A percentile compares a stretch with the other conserved stretches of the same genome.
phyloP scores from a whole-genome alignment of 2,329 filamentous ascomycete genomes.

The Whalleya microplaca region DNA sequence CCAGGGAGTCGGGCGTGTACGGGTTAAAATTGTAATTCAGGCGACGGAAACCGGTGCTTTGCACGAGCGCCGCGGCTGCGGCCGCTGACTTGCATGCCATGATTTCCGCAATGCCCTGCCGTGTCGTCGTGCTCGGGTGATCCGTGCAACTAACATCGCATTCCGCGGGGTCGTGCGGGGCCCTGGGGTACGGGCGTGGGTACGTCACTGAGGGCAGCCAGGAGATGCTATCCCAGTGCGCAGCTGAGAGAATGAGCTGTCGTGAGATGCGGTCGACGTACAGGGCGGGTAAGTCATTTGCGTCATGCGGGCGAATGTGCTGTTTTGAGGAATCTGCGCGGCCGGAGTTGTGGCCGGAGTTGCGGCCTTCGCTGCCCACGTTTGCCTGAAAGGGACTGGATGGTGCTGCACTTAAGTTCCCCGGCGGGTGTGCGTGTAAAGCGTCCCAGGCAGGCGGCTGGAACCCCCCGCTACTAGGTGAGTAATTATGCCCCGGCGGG shows the following conservation, averaged over 20 bases:
- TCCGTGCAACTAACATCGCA: neutral
- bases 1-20: slow-evolving; percentile 10
- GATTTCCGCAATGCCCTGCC: slow-evolving; percentile 26
- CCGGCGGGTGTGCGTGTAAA: too few species aligned
- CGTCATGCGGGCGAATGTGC: slow-evolving; percentile 29
- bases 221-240: slow-evolving; percentile 15
- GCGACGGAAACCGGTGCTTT: neutral
- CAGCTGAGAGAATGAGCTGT: neutral
- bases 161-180: neutral
- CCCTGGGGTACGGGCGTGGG: slow-evolving; percentile 5
- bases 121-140: slow-evolving; percentile 1
- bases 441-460: too few species aligned
- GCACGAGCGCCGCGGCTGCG: slow-evolving; percentile 27
- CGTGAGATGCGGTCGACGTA: slow-evolving; percentile 8
- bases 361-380: too few species aligned
- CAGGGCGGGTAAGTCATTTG: neutral
- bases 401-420: too few species aligned
- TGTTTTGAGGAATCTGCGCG: too few species aligned
- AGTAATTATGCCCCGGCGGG: too few species aligned
- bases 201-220: slow-evolving; percentile 15
- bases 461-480: too few species aligned
- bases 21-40: slow-evolving; percentile 32
- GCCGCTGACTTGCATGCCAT: slow-evolving; percentile 30
- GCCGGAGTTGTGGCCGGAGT: too few species aligned
- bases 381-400: too few species aligned